Conservation (phyloP, 176 grass and related monocot genomes). For the Tillandsia fasciculata region DNA sequence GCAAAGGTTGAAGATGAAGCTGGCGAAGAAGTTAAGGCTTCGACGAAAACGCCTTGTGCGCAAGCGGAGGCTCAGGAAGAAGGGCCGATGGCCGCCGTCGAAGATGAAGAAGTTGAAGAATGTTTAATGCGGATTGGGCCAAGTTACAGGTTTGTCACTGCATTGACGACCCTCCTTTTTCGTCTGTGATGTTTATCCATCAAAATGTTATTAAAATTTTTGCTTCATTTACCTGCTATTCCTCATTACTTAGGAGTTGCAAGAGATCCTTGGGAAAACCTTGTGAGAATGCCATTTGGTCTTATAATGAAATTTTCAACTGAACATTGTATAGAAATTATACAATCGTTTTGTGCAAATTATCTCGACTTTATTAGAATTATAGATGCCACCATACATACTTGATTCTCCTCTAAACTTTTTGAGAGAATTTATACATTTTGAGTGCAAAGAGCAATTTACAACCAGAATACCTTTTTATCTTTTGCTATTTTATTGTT, state of each 20-base stretch:
- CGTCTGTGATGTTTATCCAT: background rate
- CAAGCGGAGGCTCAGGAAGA: slow-evolving; percentile 80
- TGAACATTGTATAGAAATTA: background rate
- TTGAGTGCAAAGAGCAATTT: too few species aligned
- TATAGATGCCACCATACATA: too few species aligned
- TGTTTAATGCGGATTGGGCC: background rate
- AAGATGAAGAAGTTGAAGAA: slow-evolving; percentile 90
- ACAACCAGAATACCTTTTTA: too few species aligned
- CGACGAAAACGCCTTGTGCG: slow-evolving; percentile 58
- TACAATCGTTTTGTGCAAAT: background rate
- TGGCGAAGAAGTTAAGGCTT: slow-evolving; percentile 60
- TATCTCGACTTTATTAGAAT: too few species aligned
- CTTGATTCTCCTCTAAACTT: background rate
- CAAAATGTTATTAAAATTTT: background rate
- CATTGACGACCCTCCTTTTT: background rate
- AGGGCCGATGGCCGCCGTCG: slow-evolving; percentile 68
- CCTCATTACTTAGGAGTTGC: background rate
- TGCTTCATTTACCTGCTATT: background rate
- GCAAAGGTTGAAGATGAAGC: slow-evolving; percentile 51
- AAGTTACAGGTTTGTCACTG: background rate
- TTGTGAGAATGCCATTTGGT: background rate
- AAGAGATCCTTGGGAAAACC: background rate
- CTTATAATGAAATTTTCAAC: background rate
- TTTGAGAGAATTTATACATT: too few species aligned
- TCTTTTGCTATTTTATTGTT: background rate